phyloP scores from a whole-genome alignment of 768 basidiomycete species.

The Candolleomyces efflorescens region DNA sequence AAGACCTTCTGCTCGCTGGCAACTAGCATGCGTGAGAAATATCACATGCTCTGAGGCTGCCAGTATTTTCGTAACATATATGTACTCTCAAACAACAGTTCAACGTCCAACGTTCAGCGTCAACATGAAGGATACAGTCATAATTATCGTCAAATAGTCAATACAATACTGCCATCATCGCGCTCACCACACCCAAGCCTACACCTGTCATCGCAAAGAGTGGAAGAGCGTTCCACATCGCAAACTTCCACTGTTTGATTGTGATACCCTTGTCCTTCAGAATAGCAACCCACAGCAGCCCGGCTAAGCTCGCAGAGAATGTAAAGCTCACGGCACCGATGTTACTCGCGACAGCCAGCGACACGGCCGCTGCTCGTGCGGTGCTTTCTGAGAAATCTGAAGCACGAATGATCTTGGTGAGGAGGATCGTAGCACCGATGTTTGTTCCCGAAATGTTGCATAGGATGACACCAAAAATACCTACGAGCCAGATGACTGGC shows the following conservation, averaged over 20 bases:
- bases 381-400: conserved; percentile 30
- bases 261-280: conserved; percentile 66
- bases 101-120: too few relatives aligned
- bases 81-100: too few relatives aligned
- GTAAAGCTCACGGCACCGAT: conserved; percentile 89
- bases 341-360: conserved; percentile 84
- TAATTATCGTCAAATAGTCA: too few relatives aligned
- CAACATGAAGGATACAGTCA: too few relatives aligned
- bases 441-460: conserved; percentile 88
- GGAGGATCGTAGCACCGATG: conserved; percentile 87
- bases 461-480: conserved; percentile 65
- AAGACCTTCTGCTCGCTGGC: not conserved
- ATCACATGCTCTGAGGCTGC: too few relatives aligned
- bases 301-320: conserved; percentile 85
- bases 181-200: conserved; percentile 66
- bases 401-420: conserved; percentile 69
- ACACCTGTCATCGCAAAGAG: conserved; percentile 60
- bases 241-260: conserved; percentile 61
- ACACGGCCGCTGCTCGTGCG: conserved; percentile 54
- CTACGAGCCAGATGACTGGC: conserved; percentile 61
- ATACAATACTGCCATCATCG: conserved; percentile 62
- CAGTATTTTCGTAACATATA: too few relatives aligned
- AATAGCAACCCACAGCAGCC: conserved; percentile 79
- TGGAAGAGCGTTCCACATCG: conserved; percentile 66
- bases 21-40: not conserved